Evolutionary conservation across 495 filamentous ascomycete species (phyloP).

Genomic region (Lepidopterella palustris): DNA sequence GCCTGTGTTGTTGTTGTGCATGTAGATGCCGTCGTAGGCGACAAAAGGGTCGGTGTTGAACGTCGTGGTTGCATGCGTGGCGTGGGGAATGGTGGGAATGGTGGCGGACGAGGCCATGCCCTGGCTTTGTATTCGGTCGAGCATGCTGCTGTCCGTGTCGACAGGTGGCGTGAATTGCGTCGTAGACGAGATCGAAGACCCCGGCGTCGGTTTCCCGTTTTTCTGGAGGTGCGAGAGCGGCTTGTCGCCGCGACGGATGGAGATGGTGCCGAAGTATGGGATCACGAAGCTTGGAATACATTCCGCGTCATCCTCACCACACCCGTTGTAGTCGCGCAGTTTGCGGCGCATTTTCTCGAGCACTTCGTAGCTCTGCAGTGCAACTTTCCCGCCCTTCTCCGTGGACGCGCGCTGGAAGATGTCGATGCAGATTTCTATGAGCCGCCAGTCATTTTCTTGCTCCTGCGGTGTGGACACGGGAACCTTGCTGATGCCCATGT

Average conservation of each 20-base stretch:
- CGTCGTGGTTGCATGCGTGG: slow-evolving; percentile 1
- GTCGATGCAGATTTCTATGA: slow-evolving; percentile 40
- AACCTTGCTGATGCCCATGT: slow-evolving; percentile 29
- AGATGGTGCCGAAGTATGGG: slow-evolving; percentile 31
- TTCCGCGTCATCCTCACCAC: background rate
- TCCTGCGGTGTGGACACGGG: slow-evolving; percentile 23
- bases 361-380: slow-evolving; percentile 43
- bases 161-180: background rate
- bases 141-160: slow-evolving; percentile 6
- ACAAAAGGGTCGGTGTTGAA: slow-evolving; percentile 24
- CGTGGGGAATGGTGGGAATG: background rate
- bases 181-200: background rate
- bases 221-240: background rate
- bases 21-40: slow-evolving; percentile 32
- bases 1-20: slow-evolving; percentile 13
- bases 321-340: slow-evolving; percentile 7
- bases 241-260: slow-evolving; percentile 24
- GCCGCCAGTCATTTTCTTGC: slow-evolving; percentile 44
- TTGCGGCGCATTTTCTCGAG: slow-evolving; percentile 38
- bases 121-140: too few species aligned
- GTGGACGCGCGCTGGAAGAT: slow-evolving; percentile 40
- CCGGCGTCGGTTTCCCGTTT: background rate
- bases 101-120: background rate
- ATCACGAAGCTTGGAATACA: slow-evolving; percentile 18
- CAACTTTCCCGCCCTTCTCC: slow-evolving; percentile 44